Conservation (phyloP, 2,329 filamentous ascomycete species). For the Epichloe hybrida region DNA sequence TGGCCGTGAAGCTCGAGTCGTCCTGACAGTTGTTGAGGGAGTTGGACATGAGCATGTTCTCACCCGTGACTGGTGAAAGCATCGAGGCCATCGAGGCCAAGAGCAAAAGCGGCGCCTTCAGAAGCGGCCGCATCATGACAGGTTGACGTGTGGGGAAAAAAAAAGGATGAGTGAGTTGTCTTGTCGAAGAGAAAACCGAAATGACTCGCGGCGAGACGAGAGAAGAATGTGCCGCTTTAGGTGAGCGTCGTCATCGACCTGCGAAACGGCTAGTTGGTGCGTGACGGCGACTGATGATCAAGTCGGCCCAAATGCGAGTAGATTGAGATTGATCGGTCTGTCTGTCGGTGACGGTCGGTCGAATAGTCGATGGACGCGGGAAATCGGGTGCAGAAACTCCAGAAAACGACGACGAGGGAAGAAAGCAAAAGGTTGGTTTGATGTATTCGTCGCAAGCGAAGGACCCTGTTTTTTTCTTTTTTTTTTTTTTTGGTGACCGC, state of each 20-base stretch:
- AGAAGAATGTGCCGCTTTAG: neutral
- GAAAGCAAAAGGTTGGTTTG: neutral
- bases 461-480: neutral
- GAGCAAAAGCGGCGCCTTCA: conserved; percentile 30
- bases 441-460: neutral
- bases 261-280: conserved; percentile 1
- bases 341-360: neutral
- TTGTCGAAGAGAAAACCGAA: neutral
- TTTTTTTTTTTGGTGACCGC: neutral
- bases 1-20: conserved; percentile 75
- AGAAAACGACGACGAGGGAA: neutral
- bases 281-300: neutral
- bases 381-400: neutral
- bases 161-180: neutral
- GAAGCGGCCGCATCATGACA: conserved; percentile 33
- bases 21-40: conserved; percentile 77
- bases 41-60: conserved; percentile 61
- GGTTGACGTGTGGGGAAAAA: too few species aligned
- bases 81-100: conserved; percentile 31
- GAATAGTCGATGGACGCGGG: neutral
- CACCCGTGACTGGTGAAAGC: conserved; percentile 38
- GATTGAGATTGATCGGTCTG: neutral
- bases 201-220: neutral
- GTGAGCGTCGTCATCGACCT: conserved; percentile 1
- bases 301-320: too few species aligned